Percentiles rank a stretch among this genome's conserved stretches.
Conservation (phyloP, 2,329 filamentous ascomycete species). For the Sphaerulina musiva region DNA sequence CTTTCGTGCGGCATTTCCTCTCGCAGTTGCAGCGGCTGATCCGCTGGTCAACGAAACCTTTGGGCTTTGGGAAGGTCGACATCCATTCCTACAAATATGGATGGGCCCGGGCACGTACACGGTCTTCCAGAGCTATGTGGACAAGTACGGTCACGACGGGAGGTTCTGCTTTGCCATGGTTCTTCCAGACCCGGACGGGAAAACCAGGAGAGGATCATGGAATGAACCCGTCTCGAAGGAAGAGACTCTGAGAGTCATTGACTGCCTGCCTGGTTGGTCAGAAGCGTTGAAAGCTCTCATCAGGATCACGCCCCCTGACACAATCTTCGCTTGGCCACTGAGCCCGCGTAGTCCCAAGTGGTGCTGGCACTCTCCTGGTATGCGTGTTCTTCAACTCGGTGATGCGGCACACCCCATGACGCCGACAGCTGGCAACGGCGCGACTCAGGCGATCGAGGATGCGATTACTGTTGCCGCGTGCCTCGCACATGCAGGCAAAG, state of each 20-base stretch:
- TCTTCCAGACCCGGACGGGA: slow-evolving; percentile 35
- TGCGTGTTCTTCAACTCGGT: slow-evolving; percentile 47
- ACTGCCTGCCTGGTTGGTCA: slow-evolving; percentile 33
- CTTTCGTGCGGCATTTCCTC: slow-evolving; percentile 18
- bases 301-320: slow-evolving; percentile 33
- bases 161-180: slow-evolving; percentile 50
- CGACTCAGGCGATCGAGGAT: slow-evolving; percentile 51
- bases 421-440: slow-evolving; percentile 49
- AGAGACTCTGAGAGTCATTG: slow-evolving; percentile 28
- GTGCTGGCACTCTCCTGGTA: slow-evolving; percentile 45
- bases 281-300: slow-evolving; percentile 44
- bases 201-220: slow-evolving; percentile 39
- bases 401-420: slow-evolving; percentile 51
- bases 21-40: slow-evolving; percentile 18
- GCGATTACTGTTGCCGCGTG: slow-evolving; percentile 44
- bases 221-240: slow-evolving; percentile 36
- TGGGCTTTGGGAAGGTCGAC: slow-evolving; percentile 14
- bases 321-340: slow-evolving; percentile 49
- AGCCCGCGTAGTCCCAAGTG: slow-evolving; percentile 50
- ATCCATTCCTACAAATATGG: slow-evolving; percentile 20
- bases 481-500: slow-evolving; percentile 40
- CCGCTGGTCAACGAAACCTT: slow-evolving; percentile 19
- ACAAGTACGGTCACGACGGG: slow-evolving; percentile 39
- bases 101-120: slow-evolving; percentile 21
- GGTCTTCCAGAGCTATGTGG: slow-evolving; percentile 39